Conservation (phyloP, 768 basidiomycete species). For the Termitomyces sp. region DNA sequence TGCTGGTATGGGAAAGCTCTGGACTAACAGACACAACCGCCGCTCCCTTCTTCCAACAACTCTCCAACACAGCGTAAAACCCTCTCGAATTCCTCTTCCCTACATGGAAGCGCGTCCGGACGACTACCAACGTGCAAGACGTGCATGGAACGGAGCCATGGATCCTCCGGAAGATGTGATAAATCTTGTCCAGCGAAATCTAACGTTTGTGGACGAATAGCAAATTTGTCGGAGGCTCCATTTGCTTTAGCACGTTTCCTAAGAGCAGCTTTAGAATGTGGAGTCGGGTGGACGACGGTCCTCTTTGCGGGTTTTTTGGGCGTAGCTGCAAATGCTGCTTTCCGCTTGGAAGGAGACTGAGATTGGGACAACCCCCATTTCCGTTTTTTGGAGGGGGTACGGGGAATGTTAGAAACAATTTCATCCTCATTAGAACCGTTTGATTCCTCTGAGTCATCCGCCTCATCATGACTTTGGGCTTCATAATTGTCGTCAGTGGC, state of each 20-base stretch:
- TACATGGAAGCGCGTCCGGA: constrained; percentile 85
- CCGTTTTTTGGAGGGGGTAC: constrained; percentile 52
- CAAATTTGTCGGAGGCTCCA: constrained; percentile 20
- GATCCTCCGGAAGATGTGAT: constrained; percentile 61
- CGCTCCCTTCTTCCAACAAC: constrained; percentile 92
- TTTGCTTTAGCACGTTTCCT: constrained; percentile 34
- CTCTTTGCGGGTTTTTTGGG: constrained; percentile 29
- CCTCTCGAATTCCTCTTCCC: constrained; percentile 78
- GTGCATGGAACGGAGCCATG: constrained; percentile 87
- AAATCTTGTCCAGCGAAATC: constrained; percentile 33
- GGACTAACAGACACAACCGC: constrained; percentile 89
- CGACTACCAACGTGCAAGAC: constrained; percentile 90
- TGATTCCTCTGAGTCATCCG: constrained; percentile 14
- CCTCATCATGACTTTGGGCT: constrained; percentile 12
- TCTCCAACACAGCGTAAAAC: constrained; percentile 71
- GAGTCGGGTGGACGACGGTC: constrained; percentile 60
- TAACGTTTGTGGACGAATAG: constrained; percentile 21
- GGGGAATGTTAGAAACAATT: constrained; percentile 32
- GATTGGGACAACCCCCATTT: constrained; percentile 26
- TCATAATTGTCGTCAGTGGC: constrained; percentile 24
- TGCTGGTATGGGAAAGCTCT: not conserved
- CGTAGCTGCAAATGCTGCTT: constrained; percentile 17
- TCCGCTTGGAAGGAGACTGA: constrained; percentile 21
- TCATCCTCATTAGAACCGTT: constrained; percentile 27
- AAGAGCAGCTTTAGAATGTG: constrained; percentile 71